Base-by-base conservation (phyloP, 352 stramenopile species). In the Globisporangium parvum region DNA sequence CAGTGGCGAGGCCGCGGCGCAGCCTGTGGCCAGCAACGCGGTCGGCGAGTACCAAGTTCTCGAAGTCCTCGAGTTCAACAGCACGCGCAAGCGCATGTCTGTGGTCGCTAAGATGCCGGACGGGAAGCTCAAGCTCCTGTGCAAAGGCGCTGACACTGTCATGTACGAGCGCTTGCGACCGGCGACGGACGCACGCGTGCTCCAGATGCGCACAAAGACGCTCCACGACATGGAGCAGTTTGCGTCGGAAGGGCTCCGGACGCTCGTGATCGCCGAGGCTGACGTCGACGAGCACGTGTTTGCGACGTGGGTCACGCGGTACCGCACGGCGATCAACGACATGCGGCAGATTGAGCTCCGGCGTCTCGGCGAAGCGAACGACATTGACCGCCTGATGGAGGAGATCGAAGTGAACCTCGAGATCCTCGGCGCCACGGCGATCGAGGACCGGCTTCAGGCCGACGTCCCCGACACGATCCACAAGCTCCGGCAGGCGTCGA, bases 11-110 rank as follows among this genome's bases (percentile, higher is more conserved):
- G 12, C 26, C n/a, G 62, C 62, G 17, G 55, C 68, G 24, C 67
- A 80, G 41, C 72, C 72, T 0, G 59, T 69, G 21, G 55, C 55
- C 11, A 56, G 67, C 2, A 73, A 81, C 33, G 4, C 51, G 9
- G 60, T 78, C 0, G 67, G 69, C 6, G 46, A 64, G 21, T 97
- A 95, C 53, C 62, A 96, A n/a, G 73, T 98, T 3, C 61, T 98
- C 8, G 88, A 96, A 52, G 89, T 96, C 17, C 87, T 98, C 12
- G 88, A 96, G 41, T 98, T 98, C 64, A 96, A 98, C 70, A 97
- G 85, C 23, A 98, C 88, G 26, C 84, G 94, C 2, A 98, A 98
- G 70, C 87, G 94, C 33, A 98, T 98, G 94, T 98, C 89, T 4
- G 88, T 98, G 23, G 80, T 98, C 39, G 71, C 94, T 11, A 73